These are phyloP conservation scores for Sonneratia caseolaris DNA, from an alignment of 345 rosid species.

Conservation along the genomic window DNA sequence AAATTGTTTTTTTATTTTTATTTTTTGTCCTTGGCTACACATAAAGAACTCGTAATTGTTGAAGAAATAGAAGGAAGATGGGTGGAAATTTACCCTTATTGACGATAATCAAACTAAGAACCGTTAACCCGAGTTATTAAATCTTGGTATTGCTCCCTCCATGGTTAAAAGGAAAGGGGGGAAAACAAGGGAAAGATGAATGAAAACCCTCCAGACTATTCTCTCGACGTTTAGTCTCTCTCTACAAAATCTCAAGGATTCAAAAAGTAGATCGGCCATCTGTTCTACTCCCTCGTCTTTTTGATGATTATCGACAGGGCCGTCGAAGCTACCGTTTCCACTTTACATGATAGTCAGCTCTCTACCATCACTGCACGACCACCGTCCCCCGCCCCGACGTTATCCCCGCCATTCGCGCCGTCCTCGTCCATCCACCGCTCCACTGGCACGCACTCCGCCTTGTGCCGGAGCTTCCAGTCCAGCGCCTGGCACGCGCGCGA, in stretches of 20 bases:
- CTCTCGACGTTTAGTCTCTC: neutral
- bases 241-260: neutral
- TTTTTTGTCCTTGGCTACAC: too few relatives aligned
- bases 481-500: slow-evolving; percentile 90
- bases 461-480: slow-evolving; percentile 79
- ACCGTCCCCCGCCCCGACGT: slow-evolving; percentile 16
- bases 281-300: neutral
- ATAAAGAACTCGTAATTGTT: too few relatives aligned
- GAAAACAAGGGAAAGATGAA: neutral
- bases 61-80: too few relatives aligned
- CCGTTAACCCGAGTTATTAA: neutral
- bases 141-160: neutral
- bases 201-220: neutral
- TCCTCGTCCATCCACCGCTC: slow-evolving; percentile 34
- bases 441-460: slow-evolving; percentile 50
- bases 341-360: slow-evolving; percentile 8
- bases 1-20: too few relatives aligned
- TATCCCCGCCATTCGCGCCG: slow-evolving; percentile 12
- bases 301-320: neutral
- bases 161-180: neutral
- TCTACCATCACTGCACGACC: slow-evolving; percentile 21
- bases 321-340: neutral
- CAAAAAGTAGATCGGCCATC: slow-evolving; percentile 18
- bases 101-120: neutral
- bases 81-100: too few relatives aligned